Evolutionary conservation across 176 grass and related monocot genomes (phyloP).

Genomic region (Hsuehochloa calcarea): DNA sequence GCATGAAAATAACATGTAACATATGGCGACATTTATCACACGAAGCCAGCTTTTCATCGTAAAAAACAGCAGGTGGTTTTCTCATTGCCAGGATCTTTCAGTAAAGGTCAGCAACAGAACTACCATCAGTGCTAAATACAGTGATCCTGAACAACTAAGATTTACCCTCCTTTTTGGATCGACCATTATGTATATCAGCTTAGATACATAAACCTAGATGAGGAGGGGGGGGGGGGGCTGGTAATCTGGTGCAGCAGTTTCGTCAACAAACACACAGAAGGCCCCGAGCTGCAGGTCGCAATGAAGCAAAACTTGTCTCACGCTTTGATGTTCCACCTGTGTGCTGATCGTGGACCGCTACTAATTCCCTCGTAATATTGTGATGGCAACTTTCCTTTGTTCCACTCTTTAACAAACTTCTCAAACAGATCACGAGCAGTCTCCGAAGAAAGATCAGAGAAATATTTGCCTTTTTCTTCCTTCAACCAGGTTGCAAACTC

Average conservation of each 20-base stretch:
- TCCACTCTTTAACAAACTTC: conserved; percentile 86
- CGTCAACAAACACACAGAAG: conserved; percentile 5
- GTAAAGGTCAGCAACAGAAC: neutral
- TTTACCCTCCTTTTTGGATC: no score
- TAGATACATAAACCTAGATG: conserved; percentile 20
- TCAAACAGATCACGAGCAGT: conserved; percentile 65
- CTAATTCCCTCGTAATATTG: conserved; percentile 78
- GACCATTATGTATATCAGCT: conserved; percentile 10
- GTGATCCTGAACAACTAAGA: neutral
- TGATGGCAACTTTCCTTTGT: conserved; percentile 59
- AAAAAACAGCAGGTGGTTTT: neutral
- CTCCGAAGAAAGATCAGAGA: conserved; percentile 83
- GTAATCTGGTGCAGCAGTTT: neutral
- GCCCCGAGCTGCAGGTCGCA: neutral
- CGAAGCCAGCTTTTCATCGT: neutral
- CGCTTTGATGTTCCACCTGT: conserved; percentile 86
- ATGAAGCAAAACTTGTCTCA: conserved; percentile 25
- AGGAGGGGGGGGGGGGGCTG: neutral
- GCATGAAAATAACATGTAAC: neutral
- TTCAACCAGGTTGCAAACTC: conserved; percentile 92
- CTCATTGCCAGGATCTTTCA: conserved; percentile 9
- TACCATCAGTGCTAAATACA: conserved; percentile 10
- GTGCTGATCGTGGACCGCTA: conserved; percentile 66
- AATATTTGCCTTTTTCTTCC: conserved; percentile 82
- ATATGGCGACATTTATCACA: neutral